Conservation (phyloP, 352 stramenopile genomes). For the Pythium periplocum region DNA sequence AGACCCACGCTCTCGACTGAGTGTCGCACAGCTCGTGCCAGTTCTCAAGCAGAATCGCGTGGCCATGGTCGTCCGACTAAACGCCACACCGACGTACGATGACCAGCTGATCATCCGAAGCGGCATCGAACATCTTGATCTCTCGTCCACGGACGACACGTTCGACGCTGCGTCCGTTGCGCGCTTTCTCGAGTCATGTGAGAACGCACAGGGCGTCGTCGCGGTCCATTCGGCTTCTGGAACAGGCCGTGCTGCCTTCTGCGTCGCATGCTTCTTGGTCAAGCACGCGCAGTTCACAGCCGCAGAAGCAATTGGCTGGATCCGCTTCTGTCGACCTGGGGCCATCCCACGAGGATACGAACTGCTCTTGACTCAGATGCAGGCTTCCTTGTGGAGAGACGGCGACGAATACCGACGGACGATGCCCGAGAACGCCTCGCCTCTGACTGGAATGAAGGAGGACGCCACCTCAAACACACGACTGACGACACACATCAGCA, state of each 20-base stretch:
- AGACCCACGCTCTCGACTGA: not conserved
- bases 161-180: constrained; percentile 63
- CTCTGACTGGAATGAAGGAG: too few species aligned
- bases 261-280: constrained; percentile 97
- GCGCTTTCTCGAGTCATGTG: constrained; percentile 86
- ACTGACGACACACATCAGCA: constrained; percentile 37
- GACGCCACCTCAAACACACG: too few species aligned
- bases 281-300: constrained; percentile 96
- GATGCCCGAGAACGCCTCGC: too few species aligned
- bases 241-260: constrained; percentile 90
- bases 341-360: constrained; percentile 84
- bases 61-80: constrained; percentile 89
- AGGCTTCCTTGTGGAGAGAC: constrained; percentile 71
- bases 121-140: constrained; percentile 89
- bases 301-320: constrained; percentile 92
- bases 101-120: constrained; percentile 66
- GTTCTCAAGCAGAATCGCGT: constrained; percentile 63
- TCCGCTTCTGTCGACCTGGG: constrained; percentile 91
- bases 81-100: constrained; percentile 90
- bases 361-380: constrained; percentile 86
- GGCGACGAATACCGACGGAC: constrained; percentile 33
- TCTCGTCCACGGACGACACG: constrained; percentile 58
- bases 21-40: constrained; percentile 10
- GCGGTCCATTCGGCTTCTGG: constrained; percentile 81
- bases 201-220: constrained; percentile 54